Evolutionary conservation across 768 basidiomycete genomes (phyloP).

Genomic region (Kockovaella imperatae): DNA sequence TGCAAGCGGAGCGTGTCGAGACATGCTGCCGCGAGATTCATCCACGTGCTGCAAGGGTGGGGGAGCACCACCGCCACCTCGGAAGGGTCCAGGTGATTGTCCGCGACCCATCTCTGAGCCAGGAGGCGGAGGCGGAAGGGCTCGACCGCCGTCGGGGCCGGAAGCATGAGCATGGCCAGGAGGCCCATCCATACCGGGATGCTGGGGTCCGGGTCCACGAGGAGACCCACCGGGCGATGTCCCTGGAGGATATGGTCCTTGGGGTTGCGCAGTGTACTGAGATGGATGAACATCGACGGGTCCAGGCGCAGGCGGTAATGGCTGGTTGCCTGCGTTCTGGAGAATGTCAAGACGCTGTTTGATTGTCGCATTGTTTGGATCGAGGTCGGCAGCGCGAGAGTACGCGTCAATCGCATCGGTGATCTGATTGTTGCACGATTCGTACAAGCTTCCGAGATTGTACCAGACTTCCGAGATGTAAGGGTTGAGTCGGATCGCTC

Average conservation of each 20-base stretch:
- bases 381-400: slow-evolving; percentile 86
- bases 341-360: slow-evolving; percentile 69
- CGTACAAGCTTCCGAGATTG: slow-evolving; percentile 91
- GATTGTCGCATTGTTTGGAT: slow-evolving; percentile 75
- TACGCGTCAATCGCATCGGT: slow-evolving; percentile 98
- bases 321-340: slow-evolving; percentile 66
- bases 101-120: slow-evolving; percentile 18
- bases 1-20: slow-evolving; percentile 39
- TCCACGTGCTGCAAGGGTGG: slow-evolving; percentile 36
- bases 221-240: slow-evolving; percentile 28
- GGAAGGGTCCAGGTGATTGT: slow-evolving; percentile 37
- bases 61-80: slow-evolving; percentile 36
- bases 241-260: slow-evolving; percentile 12
- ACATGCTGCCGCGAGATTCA: slow-evolving; percentile 36
- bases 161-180: slow-evolving; percentile 11
- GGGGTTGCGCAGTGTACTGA: slow-evolving; percentile 53
- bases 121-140: slow-evolving; percentile 39
- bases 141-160: slow-evolving; percentile 13
- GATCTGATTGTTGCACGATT: slow-evolving; percentile 98
- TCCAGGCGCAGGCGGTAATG: slow-evolving; percentile 73
- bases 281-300: slow-evolving; percentile 96
- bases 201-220: slow-evolving; percentile 2
- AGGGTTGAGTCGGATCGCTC: slow-evolving; percentile 96
- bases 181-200: slow-evolving; percentile 5
- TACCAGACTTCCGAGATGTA: slow-evolving; percentile 95